Base-by-base conservation (phyloP, 371 early-diverging fungal genomes). In the Zancudomyces culisetae region DNA sequence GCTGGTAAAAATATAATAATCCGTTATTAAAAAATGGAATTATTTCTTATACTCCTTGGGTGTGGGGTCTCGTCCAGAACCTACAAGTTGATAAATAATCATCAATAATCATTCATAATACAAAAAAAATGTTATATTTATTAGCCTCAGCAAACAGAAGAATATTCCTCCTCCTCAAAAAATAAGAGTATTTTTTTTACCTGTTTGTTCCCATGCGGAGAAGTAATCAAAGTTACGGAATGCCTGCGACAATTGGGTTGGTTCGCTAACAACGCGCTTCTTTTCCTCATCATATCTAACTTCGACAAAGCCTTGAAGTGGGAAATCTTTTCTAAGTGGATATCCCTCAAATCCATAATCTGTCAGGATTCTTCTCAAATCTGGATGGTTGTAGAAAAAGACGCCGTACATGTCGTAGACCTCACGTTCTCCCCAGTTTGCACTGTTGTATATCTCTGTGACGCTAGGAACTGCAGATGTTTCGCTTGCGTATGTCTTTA, bases 261-360 rank as follows among this genome's bases (percentile, higher is more conserved):
- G 93, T 64, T 97, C 98, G 29, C 85, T 75, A 28, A 95, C 87
- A 29, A 97, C 90, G 47, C 95, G 77, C 76, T 94, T 94, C 79
- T 85, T 86, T 66, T 90, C 92, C 56, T 95, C 96, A 63, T 94
- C 95, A 61, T 88, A 93, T 54, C 95, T 74, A 42, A 92, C 87
- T 70, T 92, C 94, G 21, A 86, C 85, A 65, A 89, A 90, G 29
- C 94, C 93, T 29, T 92, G 90, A 43, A 94, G 72, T 49, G 98
- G 98, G 78, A 97, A 95, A 62, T 97, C 98, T 76, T 97, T 97
- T 61, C 98, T 76, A 59, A 97, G 62, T 46, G 98, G 96, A 69
- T 95, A 83, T 15, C 98, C 97, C 71, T 91, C 91, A 59, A 95
- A 97, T 45, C 97, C 97, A 63, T 95, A 97, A 70, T 97, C 97